These are phyloP conservation scores for Aspergillus fumigatiaffinis DNA, from an alignment of 2,329 filamentous ascomycete genomes.

Conservation along the genomic window DNA sequence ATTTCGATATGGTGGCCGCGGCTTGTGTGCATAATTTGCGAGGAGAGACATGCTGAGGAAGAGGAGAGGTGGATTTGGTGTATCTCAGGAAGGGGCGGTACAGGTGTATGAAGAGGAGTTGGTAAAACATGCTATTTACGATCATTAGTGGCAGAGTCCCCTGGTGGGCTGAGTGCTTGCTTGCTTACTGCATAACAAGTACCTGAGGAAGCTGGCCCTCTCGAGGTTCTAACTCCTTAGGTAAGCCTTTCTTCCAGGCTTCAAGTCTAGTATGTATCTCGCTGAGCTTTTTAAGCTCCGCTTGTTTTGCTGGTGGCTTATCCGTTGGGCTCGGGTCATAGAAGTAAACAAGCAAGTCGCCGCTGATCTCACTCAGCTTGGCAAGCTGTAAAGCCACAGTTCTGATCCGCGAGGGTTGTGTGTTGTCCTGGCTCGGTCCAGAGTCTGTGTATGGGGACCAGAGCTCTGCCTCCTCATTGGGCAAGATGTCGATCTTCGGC, in stretches of 20 bases:
- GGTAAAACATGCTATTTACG: slow-evolving; percentile 82
- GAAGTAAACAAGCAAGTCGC: slow-evolving; percentile 82
- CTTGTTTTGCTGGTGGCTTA: slow-evolving; percentile 65
- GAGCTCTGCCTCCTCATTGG: slow-evolving; percentile 74
- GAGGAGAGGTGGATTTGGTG: slow-evolving; percentile 71
- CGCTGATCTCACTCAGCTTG: slow-evolving; percentile 86
- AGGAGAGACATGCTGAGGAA: slow-evolving; percentile 83
- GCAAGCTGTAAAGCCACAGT: slow-evolving; percentile 78
- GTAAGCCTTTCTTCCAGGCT: slow-evolving; percentile 79
- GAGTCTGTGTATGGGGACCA: slow-evolving; percentile 89
- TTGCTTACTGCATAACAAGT: slow-evolving; percentile 74
- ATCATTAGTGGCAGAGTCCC: slow-evolving; percentile 13
- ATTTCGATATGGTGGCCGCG: slow-evolving; percentile 82
- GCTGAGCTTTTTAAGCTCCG: slow-evolving; percentile 86
- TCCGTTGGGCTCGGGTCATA: slow-evolving; percentile 72
- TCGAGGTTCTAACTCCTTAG: slow-evolving; percentile 80
- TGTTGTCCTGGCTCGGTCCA: slow-evolving; percentile 67
- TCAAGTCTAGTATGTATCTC: slow-evolving; percentile 88
- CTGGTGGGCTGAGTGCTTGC: neutral
- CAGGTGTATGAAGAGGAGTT: slow-evolving; percentile 90
- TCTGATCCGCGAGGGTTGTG: slow-evolving; percentile 78
- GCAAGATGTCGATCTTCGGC: slow-evolving; percentile 86
- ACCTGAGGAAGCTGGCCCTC: slow-evolving; percentile 87
- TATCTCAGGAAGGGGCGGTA: slow-evolving; percentile 96
- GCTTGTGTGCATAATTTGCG: slow-evolving; percentile 88